Conservation (phyloP, 495 filamentous ascomycete species). For the Talaromyces stipitatus region DNA sequence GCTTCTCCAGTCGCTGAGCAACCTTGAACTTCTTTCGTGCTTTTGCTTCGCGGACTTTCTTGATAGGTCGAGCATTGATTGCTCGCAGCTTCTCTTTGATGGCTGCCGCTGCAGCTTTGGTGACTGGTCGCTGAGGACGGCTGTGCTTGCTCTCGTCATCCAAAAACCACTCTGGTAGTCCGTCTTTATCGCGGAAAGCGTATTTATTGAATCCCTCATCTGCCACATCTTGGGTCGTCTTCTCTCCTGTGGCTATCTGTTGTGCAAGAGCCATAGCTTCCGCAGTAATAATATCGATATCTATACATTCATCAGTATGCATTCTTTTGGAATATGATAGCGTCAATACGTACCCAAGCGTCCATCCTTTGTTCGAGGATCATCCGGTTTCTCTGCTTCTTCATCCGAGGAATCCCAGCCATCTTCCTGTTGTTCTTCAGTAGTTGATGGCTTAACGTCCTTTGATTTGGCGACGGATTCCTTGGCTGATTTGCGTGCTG, state of each 20-base stretch:
- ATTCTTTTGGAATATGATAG: background rate
- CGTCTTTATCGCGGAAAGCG: conserved; percentile 83
- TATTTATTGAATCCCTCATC: conserved; percentile 94
- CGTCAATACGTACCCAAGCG: conserved; percentile 44
- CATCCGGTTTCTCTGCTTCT: conserved; percentile 60
- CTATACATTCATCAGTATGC: conserved; percentile 39
- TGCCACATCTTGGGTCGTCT: conserved; percentile 63
- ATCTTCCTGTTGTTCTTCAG: conserved; percentile 42
- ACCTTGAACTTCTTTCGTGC: conserved; percentile 95
- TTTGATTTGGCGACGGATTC: conserved; percentile 17
- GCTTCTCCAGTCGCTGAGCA: conserved; percentile 80
- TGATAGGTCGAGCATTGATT: conserved; percentile 94
- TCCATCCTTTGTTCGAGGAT: conserved; percentile 61
- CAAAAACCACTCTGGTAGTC: conserved; percentile 95
- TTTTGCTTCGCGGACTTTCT: conserved; percentile 96
- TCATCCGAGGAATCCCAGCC: conserved; percentile 41
- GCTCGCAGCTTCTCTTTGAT: conserved; percentile 93
- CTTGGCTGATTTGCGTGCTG: conserved; percentile 10
- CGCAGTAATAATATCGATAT: conserved; percentile 97
- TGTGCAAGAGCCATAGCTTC: conserved; percentile 99
- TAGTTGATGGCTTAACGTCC: conserved; percentile 33
- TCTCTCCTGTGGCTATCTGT: conserved; percentile 77
- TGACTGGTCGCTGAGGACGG: conserved; percentile 77
- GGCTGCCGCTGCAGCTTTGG: conserved; percentile 79
- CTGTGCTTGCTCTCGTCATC: conserved; percentile 85